phyloP scores from a whole-genome alignment of 2,329 filamentous ascomycete species.

The Diaporthe vaccinii region DNA sequence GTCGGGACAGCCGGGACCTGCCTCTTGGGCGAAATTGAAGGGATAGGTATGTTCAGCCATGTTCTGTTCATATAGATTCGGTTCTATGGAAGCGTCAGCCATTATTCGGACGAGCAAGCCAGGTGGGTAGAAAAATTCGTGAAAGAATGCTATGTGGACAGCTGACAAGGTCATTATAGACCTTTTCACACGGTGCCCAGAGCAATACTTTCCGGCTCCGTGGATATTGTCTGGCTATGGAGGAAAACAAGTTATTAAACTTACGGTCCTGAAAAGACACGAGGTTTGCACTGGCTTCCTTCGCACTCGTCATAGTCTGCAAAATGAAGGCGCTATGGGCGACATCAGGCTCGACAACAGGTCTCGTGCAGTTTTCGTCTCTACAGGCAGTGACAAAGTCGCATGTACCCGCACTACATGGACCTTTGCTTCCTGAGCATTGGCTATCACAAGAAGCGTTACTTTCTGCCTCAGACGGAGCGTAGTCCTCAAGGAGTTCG shows the following conservation, averaged over 20 bases:
- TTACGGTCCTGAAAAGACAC: constrained; percentile 20
- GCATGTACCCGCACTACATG: constrained; percentile 40
- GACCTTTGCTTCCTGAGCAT: constrained; percentile 35
- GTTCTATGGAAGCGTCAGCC: constrained; percentile 3
- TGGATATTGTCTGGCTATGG: background rate
- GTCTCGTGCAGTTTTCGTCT: constrained; percentile 42
- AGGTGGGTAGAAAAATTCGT: background rate
- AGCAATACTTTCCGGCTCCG: no score
- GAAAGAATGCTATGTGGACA: background rate
- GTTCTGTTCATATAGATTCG: constrained; percentile 39
- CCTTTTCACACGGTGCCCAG: background rate
- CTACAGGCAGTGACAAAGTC: constrained; percentile 47
- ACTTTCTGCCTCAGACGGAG: constrained; percentile 26
- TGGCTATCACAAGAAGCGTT: constrained; percentile 38
- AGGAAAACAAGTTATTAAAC: background rate
- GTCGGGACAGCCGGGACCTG: constrained; percentile 21
- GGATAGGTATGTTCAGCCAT: background rate
- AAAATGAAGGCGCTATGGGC: constrained; percentile 43
- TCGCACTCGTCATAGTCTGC: constrained; percentile 43
- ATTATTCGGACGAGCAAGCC: background rate
- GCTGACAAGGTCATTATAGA: background rate
- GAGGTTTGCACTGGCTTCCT: constrained; percentile 1
- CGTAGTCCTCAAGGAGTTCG: constrained; percentile 27
- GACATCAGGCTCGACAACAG: constrained; percentile 46
- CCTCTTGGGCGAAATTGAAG: constrained; percentile 5